These are phyloP conservation scores for Barbatosphaeria neglecta DNA, from an alignment of 495 filamentous ascomycete species.

Conservation along the genomic window DNA sequence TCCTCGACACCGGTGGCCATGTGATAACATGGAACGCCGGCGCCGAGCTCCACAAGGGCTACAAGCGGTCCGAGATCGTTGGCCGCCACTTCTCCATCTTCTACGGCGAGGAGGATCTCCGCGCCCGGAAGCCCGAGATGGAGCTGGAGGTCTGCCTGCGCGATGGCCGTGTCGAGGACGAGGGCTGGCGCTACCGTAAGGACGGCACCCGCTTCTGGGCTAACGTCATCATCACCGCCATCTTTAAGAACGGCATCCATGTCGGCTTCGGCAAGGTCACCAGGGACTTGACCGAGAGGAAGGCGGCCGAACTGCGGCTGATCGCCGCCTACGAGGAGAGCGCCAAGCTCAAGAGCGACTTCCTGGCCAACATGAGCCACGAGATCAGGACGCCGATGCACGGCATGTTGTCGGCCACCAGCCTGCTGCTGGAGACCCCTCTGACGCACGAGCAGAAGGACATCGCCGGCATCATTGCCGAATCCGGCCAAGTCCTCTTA, in stretches of 20 bases:
- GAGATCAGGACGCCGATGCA: slow-evolving; percentile 44
- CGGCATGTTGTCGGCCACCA: slow-evolving; percentile 37
- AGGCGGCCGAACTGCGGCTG: slow-evolving; percentile 43
- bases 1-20: slow-evolving; percentile 46
- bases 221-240: slow-evolving; percentile 52
- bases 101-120: slow-evolving; percentile 45
- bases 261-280: slow-evolving; percentile 57
- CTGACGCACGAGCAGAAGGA: slow-evolving; percentile 29
- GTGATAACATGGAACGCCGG: slow-evolving; percentile 54
- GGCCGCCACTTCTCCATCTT: slow-evolving; percentile 54
- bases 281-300: slow-evolving; percentile 50
- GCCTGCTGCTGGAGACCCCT: slow-evolving; percentile 29
- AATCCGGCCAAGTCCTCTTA: slow-evolving; percentile 34
- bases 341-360: slow-evolving; percentile 52
- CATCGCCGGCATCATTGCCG: slow-evolving; percentile 33
- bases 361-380: slow-evolving; percentile 51
- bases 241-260: slow-evolving; percentile 44
- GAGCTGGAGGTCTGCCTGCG: slow-evolving; percentile 47
- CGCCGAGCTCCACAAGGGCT: slow-evolving; percentile 49
- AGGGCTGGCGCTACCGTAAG: slow-evolving; percentile 54
- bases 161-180: slow-evolving; percentile 51
- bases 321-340: slow-evolving; percentile 55
- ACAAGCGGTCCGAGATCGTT: slow-evolving; percentile 43
- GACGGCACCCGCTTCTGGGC: slow-evolving; percentile 56
- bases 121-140: slow-evolving; percentile 38